A percentile compares a stretch with the other conserved stretches of the same genome.
Evolutionary conservation across 1,284 basidiomycete genomes (phyloP).

Genomic region (Ustilago trichophora): DNA sequence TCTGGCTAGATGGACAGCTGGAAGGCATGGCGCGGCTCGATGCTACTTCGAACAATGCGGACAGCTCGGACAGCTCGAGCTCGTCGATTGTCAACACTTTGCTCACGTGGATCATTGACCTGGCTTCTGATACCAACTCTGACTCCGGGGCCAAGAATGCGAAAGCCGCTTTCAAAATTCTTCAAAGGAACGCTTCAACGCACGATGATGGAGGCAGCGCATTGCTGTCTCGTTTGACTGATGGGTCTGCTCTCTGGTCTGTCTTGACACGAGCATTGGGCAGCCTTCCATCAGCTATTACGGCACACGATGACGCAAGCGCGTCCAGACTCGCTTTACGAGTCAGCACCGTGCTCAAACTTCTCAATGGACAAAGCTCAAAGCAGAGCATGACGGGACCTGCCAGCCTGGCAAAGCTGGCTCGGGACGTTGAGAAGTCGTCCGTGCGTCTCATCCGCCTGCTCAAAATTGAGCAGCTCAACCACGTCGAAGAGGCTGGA

Average conservation of each 20-base stretch:
- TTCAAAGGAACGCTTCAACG: not conserved
- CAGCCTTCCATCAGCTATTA: slow-evolving; percentile 12
- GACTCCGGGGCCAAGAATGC: not conserved
- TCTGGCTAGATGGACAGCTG: slow-evolving; percentile 36
- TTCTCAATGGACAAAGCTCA: not conserved
- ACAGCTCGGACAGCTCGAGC: not conserved
- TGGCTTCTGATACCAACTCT: slow-evolving; percentile 13
- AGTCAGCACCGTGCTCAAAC: slow-evolving; percentile 7
- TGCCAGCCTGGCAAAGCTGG: slow-evolving; percentile 3
- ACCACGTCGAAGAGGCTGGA: slow-evolving; percentile 3
- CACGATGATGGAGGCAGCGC: too few species aligned
- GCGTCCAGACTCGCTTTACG: slow-evolving; percentile 25
- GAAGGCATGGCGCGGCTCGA: slow-evolving; percentile 9
- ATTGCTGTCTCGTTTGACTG: not conserved
- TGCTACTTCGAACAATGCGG: not conserved
- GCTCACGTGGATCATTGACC: slow-evolving; percentile 37
- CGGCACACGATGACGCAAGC: slow-evolving; percentile 9
- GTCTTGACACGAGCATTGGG: slow-evolving; percentile 12
- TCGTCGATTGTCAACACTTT: slow-evolving; percentile 13
- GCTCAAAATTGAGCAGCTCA: slow-evolving; percentile 15
- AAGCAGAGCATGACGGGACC: not conserved
- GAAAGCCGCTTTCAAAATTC: not conserved
- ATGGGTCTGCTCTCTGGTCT: slow-evolving; percentile 6
- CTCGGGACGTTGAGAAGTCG: slow-evolving; percentile 3
- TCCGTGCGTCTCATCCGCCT: slow-evolving; percentile 1